phyloP scores from a whole-genome alignment of 257 asterid species.

The Nicotiana sylvestris region DNA sequence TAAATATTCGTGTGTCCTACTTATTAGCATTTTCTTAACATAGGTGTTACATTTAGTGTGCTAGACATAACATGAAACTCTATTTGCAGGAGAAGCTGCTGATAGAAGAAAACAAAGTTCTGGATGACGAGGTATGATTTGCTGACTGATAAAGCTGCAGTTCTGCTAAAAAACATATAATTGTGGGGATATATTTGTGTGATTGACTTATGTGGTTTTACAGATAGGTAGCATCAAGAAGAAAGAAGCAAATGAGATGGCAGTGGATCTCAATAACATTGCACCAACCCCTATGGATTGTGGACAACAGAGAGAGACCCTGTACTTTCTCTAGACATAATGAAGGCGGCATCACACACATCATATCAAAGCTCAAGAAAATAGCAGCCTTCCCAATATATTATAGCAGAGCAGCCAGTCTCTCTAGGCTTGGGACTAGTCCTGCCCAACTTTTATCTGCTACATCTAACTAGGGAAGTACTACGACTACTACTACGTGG shows the following conservation, averaged over 20 bases:
- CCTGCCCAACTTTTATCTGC: neutral
- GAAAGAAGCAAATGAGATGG: slow-evolving; percentile 5
- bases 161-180: neutral
- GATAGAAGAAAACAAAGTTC: slow-evolving; percentile 38
- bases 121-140: slow-evolving; percentile 36
- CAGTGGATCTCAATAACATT: neutral
- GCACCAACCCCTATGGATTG: slow-evolving; percentile 6
- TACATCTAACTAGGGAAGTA: neutral
- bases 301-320: slow-evolving; percentile 8
- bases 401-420: neutral
- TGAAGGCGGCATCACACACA: slow-evolving; percentile 3
- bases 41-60: neutral
- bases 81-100: slow-evolving; percentile 40
- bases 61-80: neutral
- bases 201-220: neutral
- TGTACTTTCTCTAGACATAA: neutral
- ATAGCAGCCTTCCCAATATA: neutral
- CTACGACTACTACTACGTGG: too few relatives aligned
- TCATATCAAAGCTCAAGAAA: slow-evolving; percentile 4
- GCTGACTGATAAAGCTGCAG: neutral
- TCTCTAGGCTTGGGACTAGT: neutral
- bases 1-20: neutral
- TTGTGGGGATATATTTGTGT: neutral
- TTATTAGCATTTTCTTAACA: neutral
- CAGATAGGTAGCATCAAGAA: slow-evolving; percentile 7